Conservation (phyloP, 495 filamentous ascomycete species). For the Aspergillus biplanus region DNA sequence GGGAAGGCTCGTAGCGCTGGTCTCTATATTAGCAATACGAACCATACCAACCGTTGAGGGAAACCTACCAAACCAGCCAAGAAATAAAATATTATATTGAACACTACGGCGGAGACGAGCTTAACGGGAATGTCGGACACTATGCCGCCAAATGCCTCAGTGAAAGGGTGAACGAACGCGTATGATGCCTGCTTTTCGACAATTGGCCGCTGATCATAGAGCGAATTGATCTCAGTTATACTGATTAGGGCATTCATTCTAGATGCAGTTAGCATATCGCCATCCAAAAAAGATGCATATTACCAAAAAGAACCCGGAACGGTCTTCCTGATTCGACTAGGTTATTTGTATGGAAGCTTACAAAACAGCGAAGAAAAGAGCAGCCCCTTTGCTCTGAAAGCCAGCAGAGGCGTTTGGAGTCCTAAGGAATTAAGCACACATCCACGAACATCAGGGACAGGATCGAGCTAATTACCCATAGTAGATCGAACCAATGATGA, state of each 20-base stretch:
- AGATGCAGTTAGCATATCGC: slow-evolving; percentile 29
- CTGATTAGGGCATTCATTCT: slow-evolving; percentile 59
- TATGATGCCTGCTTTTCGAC: slow-evolving; percentile 69
- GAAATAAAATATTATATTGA: slow-evolving; percentile 63
- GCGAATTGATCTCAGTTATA: slow-evolving; percentile 62
- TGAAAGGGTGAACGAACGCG: slow-evolving; percentile 66
- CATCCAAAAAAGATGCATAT: slow-evolving; percentile 48
- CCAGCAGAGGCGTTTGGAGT: slow-evolving; percentile 62
- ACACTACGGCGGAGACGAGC: slow-evolving; percentile 50
- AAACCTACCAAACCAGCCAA: slow-evolving; percentile 53
- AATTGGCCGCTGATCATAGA: slow-evolving; percentile 64
- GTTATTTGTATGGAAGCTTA: slow-evolving; percentile 50
- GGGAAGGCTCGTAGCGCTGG: slow-evolving; percentile 46
- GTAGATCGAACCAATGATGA: slow-evolving; percentile 88
- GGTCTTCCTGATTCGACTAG: too few species aligned
- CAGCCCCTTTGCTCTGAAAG: slow-evolving; percentile 80
- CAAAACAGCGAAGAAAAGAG: slow-evolving; percentile 88
- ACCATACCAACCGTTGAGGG: background rate
- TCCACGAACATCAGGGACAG: slow-evolving; percentile 40
- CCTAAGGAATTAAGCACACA: slow-evolving; percentile 47
- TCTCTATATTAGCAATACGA: slow-evolving; percentile 22
- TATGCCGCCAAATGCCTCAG: slow-evolving; percentile 61
- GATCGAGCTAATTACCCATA: slow-evolving; percentile 58
- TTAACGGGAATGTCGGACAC: slow-evolving; percentile 63
- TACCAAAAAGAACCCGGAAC: too few species aligned